phyloP scores from a whole-genome alignment of 345 rosid species.

The Lepidium sativum region DNA sequence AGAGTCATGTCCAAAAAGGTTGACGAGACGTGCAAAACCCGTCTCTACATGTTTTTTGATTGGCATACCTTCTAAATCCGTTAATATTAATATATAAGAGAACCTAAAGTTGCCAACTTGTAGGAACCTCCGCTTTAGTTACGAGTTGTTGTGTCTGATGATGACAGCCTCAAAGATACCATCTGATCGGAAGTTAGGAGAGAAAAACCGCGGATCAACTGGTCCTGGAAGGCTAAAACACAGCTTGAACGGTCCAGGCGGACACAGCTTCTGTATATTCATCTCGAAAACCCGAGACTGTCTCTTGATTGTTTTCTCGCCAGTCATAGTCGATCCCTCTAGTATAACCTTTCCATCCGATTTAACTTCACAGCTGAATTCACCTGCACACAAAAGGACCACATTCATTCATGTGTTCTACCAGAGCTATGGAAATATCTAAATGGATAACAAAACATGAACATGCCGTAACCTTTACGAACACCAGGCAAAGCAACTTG shows the following conservation, averaged over 20 bases:
- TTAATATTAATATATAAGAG: slow-evolving; percentile 7
- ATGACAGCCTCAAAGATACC: slow-evolving; percentile 65
- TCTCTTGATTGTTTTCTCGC: slow-evolving; percentile 32
- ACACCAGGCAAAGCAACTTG: slow-evolving; percentile 55
- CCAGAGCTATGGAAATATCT: background rate
- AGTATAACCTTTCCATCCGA: slow-evolving; percentile 46
- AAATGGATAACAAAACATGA: background rate
- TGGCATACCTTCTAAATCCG: slow-evolving; percentile 2
- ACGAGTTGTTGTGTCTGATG: slow-evolving; percentile 25
- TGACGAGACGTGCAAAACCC: background rate
- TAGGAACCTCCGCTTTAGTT: slow-evolving; percentile 4
- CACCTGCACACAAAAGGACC: slow-evolving; percentile 30
- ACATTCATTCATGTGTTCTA: background rate
- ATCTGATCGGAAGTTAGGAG: slow-evolving; percentile 48
- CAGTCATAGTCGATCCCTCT: slow-evolving; percentile 31
- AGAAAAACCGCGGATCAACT: slow-evolving; percentile 61
- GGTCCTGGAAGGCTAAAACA: slow-evolving; percentile 65
- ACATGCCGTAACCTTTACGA: slow-evolving; percentile 34
- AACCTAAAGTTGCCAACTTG: background rate
- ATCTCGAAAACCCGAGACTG: slow-evolving; percentile 34
- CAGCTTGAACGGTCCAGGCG: slow-evolving; percentile 46
- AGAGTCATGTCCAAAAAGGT: background rate
- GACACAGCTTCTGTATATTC: slow-evolving; percentile 38
- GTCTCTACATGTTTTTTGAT: background rate
- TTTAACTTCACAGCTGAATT: slow-evolving; percentile 53